phyloP scores from a whole-genome alignment of 116 monocot species.

The Thalassia testudinum region DNA sequence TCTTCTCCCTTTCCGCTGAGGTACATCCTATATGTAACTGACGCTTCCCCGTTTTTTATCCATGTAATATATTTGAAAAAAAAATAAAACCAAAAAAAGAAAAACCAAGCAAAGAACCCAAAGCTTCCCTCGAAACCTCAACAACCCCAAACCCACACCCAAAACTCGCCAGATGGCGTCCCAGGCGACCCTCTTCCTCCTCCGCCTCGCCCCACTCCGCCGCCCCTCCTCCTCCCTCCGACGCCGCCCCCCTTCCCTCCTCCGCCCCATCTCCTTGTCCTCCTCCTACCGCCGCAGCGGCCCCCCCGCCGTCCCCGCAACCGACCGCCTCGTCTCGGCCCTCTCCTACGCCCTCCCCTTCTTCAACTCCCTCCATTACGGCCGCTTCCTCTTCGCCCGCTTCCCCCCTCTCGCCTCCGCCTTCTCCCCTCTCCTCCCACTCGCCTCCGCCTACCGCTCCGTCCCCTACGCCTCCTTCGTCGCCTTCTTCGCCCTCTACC shows the following conservation, averaged over 20 bases:
- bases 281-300: too few relatives aligned
- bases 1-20: too few relatives aligned
- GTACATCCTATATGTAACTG: too few relatives aligned
- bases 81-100: too few relatives aligned
- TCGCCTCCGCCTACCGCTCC: conserved; percentile 38
- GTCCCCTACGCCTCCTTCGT: conserved; percentile 60
- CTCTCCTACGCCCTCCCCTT: conserved; percentile 69
- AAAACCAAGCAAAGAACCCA: too few relatives aligned
- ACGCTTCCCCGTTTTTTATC: too few relatives aligned
- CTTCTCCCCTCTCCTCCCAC: conserved; percentile 39
- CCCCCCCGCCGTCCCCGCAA: conserved; percentile 39
- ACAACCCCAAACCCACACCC: too few relatives aligned
- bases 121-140: too few relatives aligned
- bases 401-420: conserved; percentile 21
- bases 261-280: conserved; percentile 1
- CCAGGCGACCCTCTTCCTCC: conserved; percentile 35
- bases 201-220: conserved; percentile 27
- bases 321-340: conserved; percentile 60
- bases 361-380: conserved; percentile 71
- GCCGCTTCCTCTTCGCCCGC: conserved; percentile 63
- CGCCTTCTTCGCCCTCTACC: conserved; percentile 75
- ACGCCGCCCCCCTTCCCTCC: background rate
- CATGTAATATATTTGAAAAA: too few relatives aligned
- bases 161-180: background rate
- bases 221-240: background rate